phyloP scores from a whole-genome alignment of 1,284 basidiomycete genomes.

The Ustilago cynodontis region DNA sequence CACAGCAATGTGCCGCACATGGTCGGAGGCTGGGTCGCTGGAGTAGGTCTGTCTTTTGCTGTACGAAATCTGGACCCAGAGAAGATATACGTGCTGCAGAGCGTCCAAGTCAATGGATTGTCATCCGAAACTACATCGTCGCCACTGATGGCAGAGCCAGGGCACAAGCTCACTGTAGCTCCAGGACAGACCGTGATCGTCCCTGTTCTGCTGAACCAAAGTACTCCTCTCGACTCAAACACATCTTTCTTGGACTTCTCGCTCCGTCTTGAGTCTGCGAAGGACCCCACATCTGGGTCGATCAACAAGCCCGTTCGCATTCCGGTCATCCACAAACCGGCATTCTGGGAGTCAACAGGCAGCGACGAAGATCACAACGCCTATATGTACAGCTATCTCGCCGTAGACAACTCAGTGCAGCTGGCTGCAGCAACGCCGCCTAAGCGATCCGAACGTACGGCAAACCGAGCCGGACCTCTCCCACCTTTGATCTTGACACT shows the following conservation, averaged over 20 bases:
- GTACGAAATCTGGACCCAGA: slow-evolving; percentile 26
- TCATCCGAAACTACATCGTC: background rate
- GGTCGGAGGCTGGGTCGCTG: slow-evolving; percentile 48
- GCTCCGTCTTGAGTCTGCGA: background rate
- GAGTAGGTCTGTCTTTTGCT: slow-evolving; percentile 36
- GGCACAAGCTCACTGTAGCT: background rate
- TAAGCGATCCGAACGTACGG: background rate
- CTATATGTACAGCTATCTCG: slow-evolving; percentile 39
- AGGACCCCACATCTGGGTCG: background rate
- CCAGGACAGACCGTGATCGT: slow-evolving; percentile 17
- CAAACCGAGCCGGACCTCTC: background rate
- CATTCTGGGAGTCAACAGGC: slow-evolving; percentile 30
- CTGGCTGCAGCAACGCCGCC: slow-evolving; percentile 51
- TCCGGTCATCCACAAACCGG: slow-evolving; percentile 16
- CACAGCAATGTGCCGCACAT: slow-evolving; percentile 48
- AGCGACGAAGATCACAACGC: slow-evolving; percentile 23
- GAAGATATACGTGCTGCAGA: slow-evolving; percentile 3
- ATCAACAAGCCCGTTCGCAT: slow-evolving; percentile 16
- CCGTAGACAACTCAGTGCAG: slow-evolving; percentile 18
- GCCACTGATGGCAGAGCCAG: slow-evolving; percentile 5
- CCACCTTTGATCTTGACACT: slow-evolving; percentile 77
- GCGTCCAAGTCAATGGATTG: background rate
- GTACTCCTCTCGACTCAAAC: background rate
- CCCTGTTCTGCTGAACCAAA: slow-evolving; percentile 17
- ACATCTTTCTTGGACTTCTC: background rate